These are phyloP conservation scores for Trichoderma simmonsii DNA, from an alignment of 2,329 filamentous ascomycete species.

Conservation along the genomic window DNA sequence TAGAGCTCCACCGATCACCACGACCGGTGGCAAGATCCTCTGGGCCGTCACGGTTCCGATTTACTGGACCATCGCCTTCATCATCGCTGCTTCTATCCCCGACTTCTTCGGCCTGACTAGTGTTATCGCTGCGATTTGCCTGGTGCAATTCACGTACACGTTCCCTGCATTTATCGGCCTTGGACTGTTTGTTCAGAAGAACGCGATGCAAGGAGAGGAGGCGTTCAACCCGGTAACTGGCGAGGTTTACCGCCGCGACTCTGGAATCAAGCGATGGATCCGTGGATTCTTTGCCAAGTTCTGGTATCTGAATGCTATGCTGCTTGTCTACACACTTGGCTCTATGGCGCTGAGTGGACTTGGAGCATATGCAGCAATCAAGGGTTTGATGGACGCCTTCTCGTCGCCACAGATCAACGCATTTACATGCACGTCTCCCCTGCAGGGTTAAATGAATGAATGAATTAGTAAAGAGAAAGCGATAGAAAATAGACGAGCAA, in stretches of 20 bases:
- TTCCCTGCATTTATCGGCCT: constrained; percentile 43
- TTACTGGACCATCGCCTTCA: constrained; percentile 57
- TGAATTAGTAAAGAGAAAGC: background rate
- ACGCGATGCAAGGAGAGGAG: constrained; percentile 21
- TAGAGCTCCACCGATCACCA: constrained; percentile 46
- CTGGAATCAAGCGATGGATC: constrained; percentile 5
- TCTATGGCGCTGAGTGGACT: constrained; percentile 20
- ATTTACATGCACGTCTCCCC: constrained; percentile 22
- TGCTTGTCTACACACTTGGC: constrained; percentile 20
- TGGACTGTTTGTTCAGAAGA: constrained; percentile 22
- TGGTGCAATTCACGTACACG: constrained; percentile 58
- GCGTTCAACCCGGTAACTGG: constrained; percentile 22
- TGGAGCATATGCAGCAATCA: constrained; percentile 20
- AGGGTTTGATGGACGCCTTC: constrained; percentile 21
- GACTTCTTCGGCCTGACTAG: constrained; percentile 46
- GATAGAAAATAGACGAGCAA: background rate
- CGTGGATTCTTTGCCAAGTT: constrained; percentile 18
- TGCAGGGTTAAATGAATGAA: background rate
- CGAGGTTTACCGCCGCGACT: constrained; percentile 3
- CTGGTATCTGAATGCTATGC: constrained; percentile 11
- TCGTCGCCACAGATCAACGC: constrained; percentile 23
- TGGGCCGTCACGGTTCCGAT: constrained; percentile 51
- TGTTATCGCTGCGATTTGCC: constrained; percentile 52
- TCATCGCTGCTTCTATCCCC: constrained; percentile 53
- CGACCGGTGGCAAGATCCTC: constrained; percentile 46